Conservation (phyloP, 805 yeast genomes). For the Teunomyces stri region DNA sequence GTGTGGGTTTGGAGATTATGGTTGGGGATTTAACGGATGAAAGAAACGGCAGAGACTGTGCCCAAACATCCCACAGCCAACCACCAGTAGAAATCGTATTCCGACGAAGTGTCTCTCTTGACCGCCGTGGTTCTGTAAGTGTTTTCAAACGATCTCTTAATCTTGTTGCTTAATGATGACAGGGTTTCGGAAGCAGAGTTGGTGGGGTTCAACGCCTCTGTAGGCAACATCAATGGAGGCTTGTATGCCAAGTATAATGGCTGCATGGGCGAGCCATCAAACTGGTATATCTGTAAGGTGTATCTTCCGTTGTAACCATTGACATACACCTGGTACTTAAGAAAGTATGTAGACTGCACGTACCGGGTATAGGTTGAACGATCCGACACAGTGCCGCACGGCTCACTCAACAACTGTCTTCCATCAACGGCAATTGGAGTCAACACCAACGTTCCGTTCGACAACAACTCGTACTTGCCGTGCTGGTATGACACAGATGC, state of each 20-base stretch:
- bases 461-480: slow-evolving; percentile 65
- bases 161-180: slow-evolving; percentile 35
- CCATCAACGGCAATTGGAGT: slow-evolving; percentile 86
- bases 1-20: too few relatives aligned
- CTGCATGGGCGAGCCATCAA: slow-evolving; percentile 76
- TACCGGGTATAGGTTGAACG: slow-evolving; percentile 68
- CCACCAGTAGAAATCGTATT: slow-evolving; percentile 56
- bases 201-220: slow-evolving; percentile 86
- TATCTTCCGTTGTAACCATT: slow-evolving; percentile 85
- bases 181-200: slow-evolving; percentile 37
- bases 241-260: slow-evolving; percentile 89
- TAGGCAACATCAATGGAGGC: slow-evolving; percentile 97
- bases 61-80: slow-evolving; percentile 45
- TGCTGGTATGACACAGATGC: slow-evolving; percentile 88
- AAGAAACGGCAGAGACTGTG: slow-evolving; percentile 34
- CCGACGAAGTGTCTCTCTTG: slow-evolving; percentile 32
- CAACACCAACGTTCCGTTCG: slow-evolving; percentile 67
- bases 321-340: slow-evolving; percentile 55
- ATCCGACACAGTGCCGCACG: slow-evolving; percentile 57
- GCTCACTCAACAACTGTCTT: slow-evolving; percentile 83
- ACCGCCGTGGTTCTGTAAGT: slow-evolving; percentile 75
- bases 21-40: slow-evolving; percentile 12
- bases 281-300: slow-evolving; percentile 68
- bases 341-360: slow-evolving; percentile 60
- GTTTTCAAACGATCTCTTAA: slow-evolving; percentile 77